These are phyloP conservation scores for Coffea canephora DNA, from an alignment of 257 asterid genomes.

Conservation along the genomic window DNA sequence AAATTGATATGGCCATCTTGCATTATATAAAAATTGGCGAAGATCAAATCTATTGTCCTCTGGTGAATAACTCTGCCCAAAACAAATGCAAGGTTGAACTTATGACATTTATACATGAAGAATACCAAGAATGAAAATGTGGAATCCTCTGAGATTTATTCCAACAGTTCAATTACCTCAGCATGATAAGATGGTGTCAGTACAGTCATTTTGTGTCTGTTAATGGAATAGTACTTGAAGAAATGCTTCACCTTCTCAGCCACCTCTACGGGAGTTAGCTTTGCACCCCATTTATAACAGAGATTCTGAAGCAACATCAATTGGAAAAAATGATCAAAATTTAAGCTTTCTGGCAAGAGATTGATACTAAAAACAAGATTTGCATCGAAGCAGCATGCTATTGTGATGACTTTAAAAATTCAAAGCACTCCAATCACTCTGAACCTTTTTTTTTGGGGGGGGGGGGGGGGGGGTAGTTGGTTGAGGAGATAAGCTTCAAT, in stretches of 20 bases:
- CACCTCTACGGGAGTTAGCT: conserved; percentile 69
- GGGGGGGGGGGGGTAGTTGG: no score
- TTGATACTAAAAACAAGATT: neutral
- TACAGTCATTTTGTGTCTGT: conserved; percentile 96
- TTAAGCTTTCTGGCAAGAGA: neutral
- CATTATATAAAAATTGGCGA: conserved; percentile 83
- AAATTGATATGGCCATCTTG: conserved; percentile 88
- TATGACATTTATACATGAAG: neutral
- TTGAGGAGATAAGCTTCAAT: neutral
- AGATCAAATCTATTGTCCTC: conserved; percentile 87
- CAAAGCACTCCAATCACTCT: neutral
- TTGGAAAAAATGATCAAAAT: neutral
- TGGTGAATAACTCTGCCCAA: conserved; percentile 66
- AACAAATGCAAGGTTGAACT: neutral
- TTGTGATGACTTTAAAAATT: neutral
- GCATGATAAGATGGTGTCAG: conserved; percentile 92
- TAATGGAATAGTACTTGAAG: conserved; percentile 88
- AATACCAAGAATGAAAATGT: neutral
- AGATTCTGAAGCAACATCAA: conserved; percentile 54
- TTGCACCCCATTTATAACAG: conserved; percentile 87
- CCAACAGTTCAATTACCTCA: conserved; percentile 49
- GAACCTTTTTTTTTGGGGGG: neutral
- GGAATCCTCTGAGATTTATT: neutral
- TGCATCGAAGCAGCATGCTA: conserved; percentile 14
- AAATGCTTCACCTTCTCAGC: conserved; percentile 85